Conservation (phyloP, 139 green algal species). For the Chlorella sp. region DNA sequence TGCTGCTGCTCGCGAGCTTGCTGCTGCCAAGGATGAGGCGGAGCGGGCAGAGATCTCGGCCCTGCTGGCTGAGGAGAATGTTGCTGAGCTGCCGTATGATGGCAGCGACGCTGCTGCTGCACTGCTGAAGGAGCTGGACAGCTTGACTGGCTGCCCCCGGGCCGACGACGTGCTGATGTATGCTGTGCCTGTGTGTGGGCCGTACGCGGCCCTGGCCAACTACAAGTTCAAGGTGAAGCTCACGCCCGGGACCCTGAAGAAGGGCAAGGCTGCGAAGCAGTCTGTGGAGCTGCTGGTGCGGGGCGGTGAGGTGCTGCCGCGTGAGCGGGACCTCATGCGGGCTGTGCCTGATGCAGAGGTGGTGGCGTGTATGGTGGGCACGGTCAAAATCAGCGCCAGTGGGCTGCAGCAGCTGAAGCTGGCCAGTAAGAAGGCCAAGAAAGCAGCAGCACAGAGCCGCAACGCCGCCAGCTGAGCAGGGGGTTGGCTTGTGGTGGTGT, state of each 20-base stretch:
- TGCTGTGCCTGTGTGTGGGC: slow-evolving; percentile 85
- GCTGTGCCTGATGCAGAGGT: slow-evolving; percentile 75
- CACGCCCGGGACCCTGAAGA: slow-evolving; percentile 78
- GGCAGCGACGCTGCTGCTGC: background rate
- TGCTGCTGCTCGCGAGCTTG: too few species aligned
- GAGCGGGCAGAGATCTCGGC: too few species aligned
- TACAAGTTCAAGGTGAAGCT: slow-evolving; percentile 85
- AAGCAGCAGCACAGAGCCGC: too few species aligned
- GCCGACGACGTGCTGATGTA: slow-evolving; percentile 78
- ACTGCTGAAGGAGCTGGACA: slow-evolving; percentile 48
- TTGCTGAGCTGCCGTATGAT: background rate
- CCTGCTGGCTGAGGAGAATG: too few species aligned
- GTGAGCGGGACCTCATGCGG: slow-evolving; percentile 59
- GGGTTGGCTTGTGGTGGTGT: too few species aligned
- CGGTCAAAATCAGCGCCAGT: too few species aligned
- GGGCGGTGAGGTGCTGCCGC: slow-evolving; percentile 19
- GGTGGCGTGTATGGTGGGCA: slow-evolving; percentile 72
- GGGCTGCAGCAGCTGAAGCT: too few species aligned
- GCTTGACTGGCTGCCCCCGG: slow-evolving; percentile 67
- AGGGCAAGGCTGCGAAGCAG: slow-evolving; percentile 81
- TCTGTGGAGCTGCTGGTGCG: slow-evolving; percentile 67
- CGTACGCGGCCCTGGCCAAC: slow-evolving; percentile 56
- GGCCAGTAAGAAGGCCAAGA: too few species aligned
- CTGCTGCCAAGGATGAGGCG: too few species aligned
- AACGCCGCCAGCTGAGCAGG: too few species aligned